Evolutionary conservation across 2,329 filamentous ascomycete species (phyloP).

Genomic region (Grosmannia serpens): DNA sequence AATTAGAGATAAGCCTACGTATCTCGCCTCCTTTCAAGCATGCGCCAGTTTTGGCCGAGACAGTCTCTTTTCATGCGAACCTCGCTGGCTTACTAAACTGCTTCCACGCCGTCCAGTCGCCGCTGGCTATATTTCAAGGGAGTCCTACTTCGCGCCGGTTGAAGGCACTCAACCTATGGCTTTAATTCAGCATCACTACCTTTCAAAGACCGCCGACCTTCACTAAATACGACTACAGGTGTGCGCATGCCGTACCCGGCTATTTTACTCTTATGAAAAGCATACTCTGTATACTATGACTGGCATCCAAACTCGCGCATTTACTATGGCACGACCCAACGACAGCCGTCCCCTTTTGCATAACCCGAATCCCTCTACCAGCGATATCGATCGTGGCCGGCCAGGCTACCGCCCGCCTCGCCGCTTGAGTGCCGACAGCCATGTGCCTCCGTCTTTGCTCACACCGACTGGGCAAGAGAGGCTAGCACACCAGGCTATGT

Average conservation of each 20-base stretch:
- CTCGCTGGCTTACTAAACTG: too few relatives aligned
- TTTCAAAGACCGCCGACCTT: neutral
- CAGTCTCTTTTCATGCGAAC: neutral
- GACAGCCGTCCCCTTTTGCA: constrained; percentile 5
- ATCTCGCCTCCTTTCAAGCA: too few relatives aligned
- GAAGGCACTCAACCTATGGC: too few relatives aligned
- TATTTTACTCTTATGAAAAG: neutral
- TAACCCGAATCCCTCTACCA: neutral
- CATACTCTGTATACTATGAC: neutral
- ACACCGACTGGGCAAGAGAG: neutral
- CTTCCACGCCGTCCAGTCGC: neutral
- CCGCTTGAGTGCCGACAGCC: neutral
- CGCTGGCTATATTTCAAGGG: neutral
- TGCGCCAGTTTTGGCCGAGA: neutral
- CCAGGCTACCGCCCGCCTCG: constrained; percentile 4
- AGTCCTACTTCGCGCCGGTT: too few relatives aligned
- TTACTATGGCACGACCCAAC: constrained; percentile 1
- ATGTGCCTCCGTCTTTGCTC: neutral
- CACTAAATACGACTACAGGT: neutral
- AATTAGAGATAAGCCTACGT: neutral
- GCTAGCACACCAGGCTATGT: neutral
- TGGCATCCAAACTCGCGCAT: neutral
- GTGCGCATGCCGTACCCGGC: too few relatives aligned
- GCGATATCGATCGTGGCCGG: constrained; percentile 5
- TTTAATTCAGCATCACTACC: neutral